Conservation (phyloP, 305 asterid genomes). For the Salvia sclarea region DNA sequence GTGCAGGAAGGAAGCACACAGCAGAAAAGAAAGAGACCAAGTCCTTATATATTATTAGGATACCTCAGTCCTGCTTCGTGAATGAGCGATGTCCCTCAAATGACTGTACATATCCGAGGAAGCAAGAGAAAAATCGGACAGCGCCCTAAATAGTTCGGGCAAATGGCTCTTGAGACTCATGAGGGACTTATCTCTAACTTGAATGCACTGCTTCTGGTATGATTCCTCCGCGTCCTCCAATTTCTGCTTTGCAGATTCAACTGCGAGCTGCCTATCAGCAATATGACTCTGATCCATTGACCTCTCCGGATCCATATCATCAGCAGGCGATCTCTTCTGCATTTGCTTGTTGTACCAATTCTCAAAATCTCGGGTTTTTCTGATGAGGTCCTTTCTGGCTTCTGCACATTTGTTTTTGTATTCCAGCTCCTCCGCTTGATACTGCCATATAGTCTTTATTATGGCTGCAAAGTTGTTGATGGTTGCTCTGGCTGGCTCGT, state of each 20-base stretch:
- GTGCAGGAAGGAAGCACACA: not conserved
- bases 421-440: slow-evolving; percentile 88
- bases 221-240: slow-evolving; percentile 71
- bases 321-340: slow-evolving; percentile 67
- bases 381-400: slow-evolving; percentile 62
- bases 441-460: slow-evolving; percentile 59
- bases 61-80: slow-evolving; percentile 38
- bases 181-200: slow-evolving; percentile 84
- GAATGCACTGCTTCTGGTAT: slow-evolving; percentile 73
- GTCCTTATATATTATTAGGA: slow-evolving; percentile 22
- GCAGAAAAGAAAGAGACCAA: not conserved
- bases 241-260: slow-evolving; percentile 58
- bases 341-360: slow-evolving; percentile 70
- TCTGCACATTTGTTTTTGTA: slow-evolving; percentile 62
- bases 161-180: slow-evolving; percentile 68
- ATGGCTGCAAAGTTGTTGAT: slow-evolving; percentile 76
- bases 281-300: slow-evolving; percentile 45
- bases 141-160: slow-evolving; percentile 76
- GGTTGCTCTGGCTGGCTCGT: slow-evolving; percentile 72
- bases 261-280: slow-evolving; percentile 53
- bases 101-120: slow-evolving; percentile 80
- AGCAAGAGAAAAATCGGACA: slow-evolving; percentile 75
- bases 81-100: slow-evolving; percentile 56
- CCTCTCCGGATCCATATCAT: slow-evolving; percentile 71
- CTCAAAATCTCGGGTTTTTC: slow-evolving; percentile 67